Conservation (phyloP, 305 asterid species). For the Petunia hybrid region DNA sequence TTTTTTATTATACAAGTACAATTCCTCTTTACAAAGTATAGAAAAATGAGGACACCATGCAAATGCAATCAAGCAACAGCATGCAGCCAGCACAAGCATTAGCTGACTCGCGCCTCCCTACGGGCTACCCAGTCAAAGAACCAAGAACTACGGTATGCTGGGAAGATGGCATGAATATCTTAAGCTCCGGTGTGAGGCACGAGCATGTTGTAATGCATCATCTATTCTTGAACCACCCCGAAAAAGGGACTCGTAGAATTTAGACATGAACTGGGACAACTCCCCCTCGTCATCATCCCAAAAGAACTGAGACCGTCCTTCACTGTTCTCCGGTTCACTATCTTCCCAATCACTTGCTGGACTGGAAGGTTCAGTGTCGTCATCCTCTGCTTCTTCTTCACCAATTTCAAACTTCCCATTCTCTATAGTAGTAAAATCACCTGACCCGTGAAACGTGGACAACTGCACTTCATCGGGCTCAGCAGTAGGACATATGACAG, state of each 20-base stretch:
- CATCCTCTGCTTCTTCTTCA: conserved; percentile 86
- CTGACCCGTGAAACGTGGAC: conserved; percentile 78
- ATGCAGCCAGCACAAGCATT: conserved; percentile 11
- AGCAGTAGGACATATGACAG: conserved; percentile 90
- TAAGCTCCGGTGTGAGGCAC: conserved; percentile 67
- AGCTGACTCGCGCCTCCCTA: background rate
- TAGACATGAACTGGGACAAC: conserved; percentile 71
- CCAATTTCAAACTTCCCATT: conserved; percentile 95
- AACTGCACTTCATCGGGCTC: conserved; percentile 89
- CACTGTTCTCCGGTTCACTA: conserved; percentile 74
- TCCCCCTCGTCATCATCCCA: conserved; percentile 98
- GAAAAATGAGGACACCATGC: conserved; percentile 13
- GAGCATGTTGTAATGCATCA: conserved; percentile 68
- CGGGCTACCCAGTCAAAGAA: background rate
- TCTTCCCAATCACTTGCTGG: conserved; percentile 98
- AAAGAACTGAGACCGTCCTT: conserved; percentile 50
- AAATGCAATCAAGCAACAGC: conserved; percentile 20
- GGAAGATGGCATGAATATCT: conserved; percentile 75
- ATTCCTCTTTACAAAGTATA: conserved; percentile 21
- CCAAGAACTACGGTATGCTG: conserved; percentile 21
- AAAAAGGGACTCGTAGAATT: conserved; percentile 77
- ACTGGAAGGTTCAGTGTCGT: conserved; percentile 69
- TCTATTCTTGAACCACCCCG: conserved; percentile 74
- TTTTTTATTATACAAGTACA: conserved; percentile 24
- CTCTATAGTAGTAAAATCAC: conserved; percentile 73